Conservation (phyloP, 2,329 filamentous ascomycete species). For the Paraphaeosphaeria minitans region DNA sequence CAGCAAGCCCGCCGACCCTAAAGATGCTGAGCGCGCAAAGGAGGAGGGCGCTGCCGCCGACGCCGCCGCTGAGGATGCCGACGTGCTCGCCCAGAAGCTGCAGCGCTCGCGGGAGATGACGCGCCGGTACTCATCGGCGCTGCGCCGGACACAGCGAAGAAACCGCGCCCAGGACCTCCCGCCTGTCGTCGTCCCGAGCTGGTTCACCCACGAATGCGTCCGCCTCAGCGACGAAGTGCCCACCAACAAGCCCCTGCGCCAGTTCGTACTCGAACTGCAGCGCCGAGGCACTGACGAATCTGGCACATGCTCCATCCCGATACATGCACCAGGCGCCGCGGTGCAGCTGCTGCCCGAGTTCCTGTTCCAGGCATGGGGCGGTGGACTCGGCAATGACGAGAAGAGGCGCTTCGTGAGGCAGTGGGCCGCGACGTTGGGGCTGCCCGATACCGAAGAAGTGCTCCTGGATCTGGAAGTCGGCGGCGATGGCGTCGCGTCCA, state of each 20-base stretch:
- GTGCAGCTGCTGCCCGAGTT: slow-evolving; percentile 31
- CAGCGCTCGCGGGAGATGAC: slow-evolving; percentile 42
- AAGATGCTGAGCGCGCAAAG: slow-evolving; percentile 27
- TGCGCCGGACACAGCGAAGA: slow-evolving; percentile 40
- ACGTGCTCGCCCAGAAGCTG: slow-evolving; percentile 43
- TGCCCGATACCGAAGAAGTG: slow-evolving; percentile 7
- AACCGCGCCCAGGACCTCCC: slow-evolving; percentile 42
- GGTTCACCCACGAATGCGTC: slow-evolving; percentile 62
- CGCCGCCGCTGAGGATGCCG: slow-evolving; percentile 36
- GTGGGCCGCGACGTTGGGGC: slow-evolving; percentile 16
- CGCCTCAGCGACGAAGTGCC: slow-evolving; percentile 43
- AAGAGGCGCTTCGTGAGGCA: slow-evolving; percentile 15
- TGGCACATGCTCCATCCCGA: slow-evolving; percentile 16
- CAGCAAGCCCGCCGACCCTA: slow-evolving; percentile 31
- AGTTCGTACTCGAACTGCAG: slow-evolving; percentile 31
- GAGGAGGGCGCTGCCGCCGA: slow-evolving; percentile 29
- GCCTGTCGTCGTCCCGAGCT: slow-evolving; percentile 58
- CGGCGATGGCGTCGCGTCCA: not conserved
- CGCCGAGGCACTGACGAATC: slow-evolving; percentile 31
- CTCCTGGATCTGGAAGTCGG: slow-evolving; percentile 11
- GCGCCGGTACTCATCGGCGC: slow-evolving; percentile 40
- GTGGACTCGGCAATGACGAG: slow-evolving; percentile 12
- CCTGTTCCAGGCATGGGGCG: slow-evolving; percentile 20
- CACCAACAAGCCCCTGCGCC: slow-evolving; percentile 14
- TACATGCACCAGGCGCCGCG: slow-evolving; percentile 18